Base-by-base conservation (phyloP, 768 basidiomycete genomes). In the Crucibulum laeve region DNA sequence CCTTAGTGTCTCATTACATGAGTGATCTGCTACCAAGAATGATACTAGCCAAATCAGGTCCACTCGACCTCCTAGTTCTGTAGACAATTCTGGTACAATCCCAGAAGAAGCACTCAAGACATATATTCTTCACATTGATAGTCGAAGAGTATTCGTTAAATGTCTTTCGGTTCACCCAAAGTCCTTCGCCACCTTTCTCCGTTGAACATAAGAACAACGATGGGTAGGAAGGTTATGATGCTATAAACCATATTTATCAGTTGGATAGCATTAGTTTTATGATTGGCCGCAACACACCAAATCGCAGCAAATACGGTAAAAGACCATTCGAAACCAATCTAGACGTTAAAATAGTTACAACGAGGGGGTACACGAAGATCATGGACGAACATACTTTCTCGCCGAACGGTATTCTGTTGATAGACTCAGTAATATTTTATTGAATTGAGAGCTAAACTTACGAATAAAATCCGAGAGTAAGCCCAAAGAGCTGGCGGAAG, bases 391-490 rank as follows among this genome's bases (percentile, higher is more conserved):
- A 26, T 46, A 67, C 65, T 47, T 59, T 51, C 37, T 63, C 56
- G n/a, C 66, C 62, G 32, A 68, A 66, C 19, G 64, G 64, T 14
- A 68, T 66, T 5, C 66, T 68, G 15, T 5, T 13, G 33, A 5
- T 19, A 14, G 17, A 18, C 34, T 33, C 22, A 22, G 21, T 21
- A 43, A 30, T 19, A 17, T 18, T 6, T 15, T 42, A 32, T 15
- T 5, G 19, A 36, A 36, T 14, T 36, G 18, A 17, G 17, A 36
- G 17, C 17, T 13, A 17, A 3, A 45, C 60, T 39, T 44, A 66
- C 66, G 66, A 68, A 50, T 68, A 68, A 46, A 68, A 68, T 5
- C 62, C 67, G 6, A 67, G 51, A 2, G 65, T 65, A 25, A 67
- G 53, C 13, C 67, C 67, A 34, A 68, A 65, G 19, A 61, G 35